A percentile compares a stretch with the other conserved stretches of the same genome.
phyloP scores from a whole-genome alignment of 2,329 filamentous ascomycete species.

The Ustilaginoidea virens region DNA sequence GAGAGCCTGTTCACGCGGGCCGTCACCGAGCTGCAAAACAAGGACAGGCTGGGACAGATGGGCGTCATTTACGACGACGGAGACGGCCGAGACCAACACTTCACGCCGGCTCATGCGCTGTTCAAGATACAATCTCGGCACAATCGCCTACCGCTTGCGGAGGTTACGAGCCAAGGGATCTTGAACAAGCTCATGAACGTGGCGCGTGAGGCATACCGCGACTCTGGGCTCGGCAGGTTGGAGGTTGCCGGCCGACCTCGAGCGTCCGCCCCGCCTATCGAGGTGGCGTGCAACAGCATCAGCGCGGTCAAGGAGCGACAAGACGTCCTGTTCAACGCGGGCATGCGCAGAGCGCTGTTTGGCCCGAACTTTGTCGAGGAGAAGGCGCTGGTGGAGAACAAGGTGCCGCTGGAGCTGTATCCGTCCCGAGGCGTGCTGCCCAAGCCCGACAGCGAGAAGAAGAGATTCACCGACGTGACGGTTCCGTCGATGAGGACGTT shows the following conservation, averaged over 20 bases:
- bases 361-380: conserved; percentile 52
- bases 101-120: conserved; percentile 59
- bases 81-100: conserved; percentile 41
- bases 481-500: conserved; percentile 96
- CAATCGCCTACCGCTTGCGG: conserved; percentile 49
- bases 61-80: conserved; percentile 56
- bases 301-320: conserved; percentile 50
- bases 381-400: conserved; percentile 56
- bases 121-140: conserved; percentile 64
- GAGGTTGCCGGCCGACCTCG: conserved; percentile 70
- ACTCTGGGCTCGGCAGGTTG: conserved; percentile 59
- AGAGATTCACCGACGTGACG: conserved; percentile 75
- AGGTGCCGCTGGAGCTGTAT: conserved; percentile 49
- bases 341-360: conserved; percentile 61
- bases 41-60: conserved; percentile 48
- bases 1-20: conserved; percentile 61
- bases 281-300: conserved; percentile 60
- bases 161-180: conserved; percentile 56
- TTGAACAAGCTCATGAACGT: conserved; percentile 69
- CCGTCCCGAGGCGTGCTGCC: conserved; percentile 56
- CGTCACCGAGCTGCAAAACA: conserved; percentile 37
- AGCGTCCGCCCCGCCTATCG: conserved; percentile 73
- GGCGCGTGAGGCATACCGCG: conserved; percentile 45
- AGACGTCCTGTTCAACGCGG: conserved; percentile 61
- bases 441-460: conserved; percentile 62